Percentiles rank a stretch among this genome's conserved stretches.
Evolutionary conservation across 2,329 filamentous ascomycete genomes (phyloP).

Genomic region (Diplodia scrobiculata): DNA sequence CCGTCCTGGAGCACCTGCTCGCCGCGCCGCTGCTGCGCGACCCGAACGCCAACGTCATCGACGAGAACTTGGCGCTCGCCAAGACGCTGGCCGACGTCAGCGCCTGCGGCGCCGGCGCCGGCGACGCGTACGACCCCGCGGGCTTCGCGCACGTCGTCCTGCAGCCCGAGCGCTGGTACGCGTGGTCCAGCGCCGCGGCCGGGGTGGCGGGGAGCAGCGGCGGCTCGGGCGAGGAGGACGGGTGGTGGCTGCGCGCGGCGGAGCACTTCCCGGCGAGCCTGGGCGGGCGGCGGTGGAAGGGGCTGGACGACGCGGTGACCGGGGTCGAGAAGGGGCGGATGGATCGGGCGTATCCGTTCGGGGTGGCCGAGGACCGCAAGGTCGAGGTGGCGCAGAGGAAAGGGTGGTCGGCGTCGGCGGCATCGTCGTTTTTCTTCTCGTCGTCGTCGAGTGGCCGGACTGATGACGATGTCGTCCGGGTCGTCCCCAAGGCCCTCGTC

Average conservation of each 20-base stretch:
- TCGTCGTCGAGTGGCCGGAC: not conserved
- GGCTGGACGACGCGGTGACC: conserved; percentile 33
- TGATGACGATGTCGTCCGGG: not conserved
- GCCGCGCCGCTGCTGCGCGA: conserved; percentile 32
- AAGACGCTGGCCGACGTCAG: conserved; percentile 36
- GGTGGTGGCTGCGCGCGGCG: conserved; percentile 13
- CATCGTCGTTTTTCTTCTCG: not conserved
- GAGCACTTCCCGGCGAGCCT: conserved; percentile 34
- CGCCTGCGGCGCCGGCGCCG: not conserved
- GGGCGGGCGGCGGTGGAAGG: conserved; percentile 33
- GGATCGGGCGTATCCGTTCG: conserved; percentile 19
- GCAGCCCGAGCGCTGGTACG: conserved; percentile 27
- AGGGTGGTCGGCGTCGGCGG: not conserved
- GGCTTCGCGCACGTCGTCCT: conserved; percentile 11
- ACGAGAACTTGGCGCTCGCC: conserved; percentile 46
- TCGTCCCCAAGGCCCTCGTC: not conserved
- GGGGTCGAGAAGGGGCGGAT: conserved; percentile 3
- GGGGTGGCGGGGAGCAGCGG: not conserved
- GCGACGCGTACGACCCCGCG: not conserved
- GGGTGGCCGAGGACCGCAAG: not conserved
- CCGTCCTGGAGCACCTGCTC: conserved; percentile 33
- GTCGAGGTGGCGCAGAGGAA: not conserved
- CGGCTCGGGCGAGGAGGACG: not conserved
- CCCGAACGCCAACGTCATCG: conserved; percentile 34
- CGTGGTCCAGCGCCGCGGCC: conserved; percentile 25